Percentiles rank a stretch among this genome's conserved stretches.
Evolutionary conservation across 192 early-diverging fungal species (phyloP).

Genomic region (Coemansia aciculifera): DNA sequence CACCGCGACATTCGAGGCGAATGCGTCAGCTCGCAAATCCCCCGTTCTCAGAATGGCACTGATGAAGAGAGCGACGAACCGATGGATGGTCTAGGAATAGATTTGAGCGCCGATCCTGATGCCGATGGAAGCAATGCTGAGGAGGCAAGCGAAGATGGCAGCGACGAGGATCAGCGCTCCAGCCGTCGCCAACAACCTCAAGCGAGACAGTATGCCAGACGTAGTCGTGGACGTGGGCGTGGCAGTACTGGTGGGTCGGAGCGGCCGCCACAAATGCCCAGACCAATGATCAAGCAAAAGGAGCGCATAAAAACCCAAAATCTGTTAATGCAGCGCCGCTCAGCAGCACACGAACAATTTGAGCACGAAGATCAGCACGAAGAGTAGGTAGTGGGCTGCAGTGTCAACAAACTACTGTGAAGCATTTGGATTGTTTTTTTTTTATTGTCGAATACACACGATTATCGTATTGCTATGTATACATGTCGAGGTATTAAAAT

Average conservation of each 20-base stretch:
- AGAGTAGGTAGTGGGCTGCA: background rate
- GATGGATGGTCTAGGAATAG: conserved; percentile 7
- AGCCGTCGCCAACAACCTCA: background rate
- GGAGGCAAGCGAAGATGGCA: background rate
- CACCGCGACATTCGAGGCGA: conserved; percentile 70
- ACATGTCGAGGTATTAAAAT: background rate
- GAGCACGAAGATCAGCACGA: background rate
- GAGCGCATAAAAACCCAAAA: background rate
- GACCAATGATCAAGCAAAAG: conserved; percentile 1
- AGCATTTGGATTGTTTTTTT: too few relatives aligned
- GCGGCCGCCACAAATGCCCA: conserved; percentile 4
- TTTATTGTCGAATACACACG: background rate
- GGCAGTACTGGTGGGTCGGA: background rate
- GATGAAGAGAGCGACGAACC: conserved; percentile 20
- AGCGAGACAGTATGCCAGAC: background rate
- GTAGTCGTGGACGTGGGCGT: background rate
- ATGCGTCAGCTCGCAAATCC: conserved; percentile 69
- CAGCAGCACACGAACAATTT: background rate
- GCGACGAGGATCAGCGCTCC: background rate
- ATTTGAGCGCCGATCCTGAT: conserved; percentile 3
- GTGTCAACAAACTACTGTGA: background rate
- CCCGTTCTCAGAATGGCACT: conserved; percentile 12
- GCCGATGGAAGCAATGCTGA: conserved; percentile 11
- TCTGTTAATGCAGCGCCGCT: background rate
- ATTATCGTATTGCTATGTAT: background rate